phyloP scores from a whole-genome alignment of 2,329 filamentous ascomycete genomes.

The Graphiopsis chlorocephala region DNA sequence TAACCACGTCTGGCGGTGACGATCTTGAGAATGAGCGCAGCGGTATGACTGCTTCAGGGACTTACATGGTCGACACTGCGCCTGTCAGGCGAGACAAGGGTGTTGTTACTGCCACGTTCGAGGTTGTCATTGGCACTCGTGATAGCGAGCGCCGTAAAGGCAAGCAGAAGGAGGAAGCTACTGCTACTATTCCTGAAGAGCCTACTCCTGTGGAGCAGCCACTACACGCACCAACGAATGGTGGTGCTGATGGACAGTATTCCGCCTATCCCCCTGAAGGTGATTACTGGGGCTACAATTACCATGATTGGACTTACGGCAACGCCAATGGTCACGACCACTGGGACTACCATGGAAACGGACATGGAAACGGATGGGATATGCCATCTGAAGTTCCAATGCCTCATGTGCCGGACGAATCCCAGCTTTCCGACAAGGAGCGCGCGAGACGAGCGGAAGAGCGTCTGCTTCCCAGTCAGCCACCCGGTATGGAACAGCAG shows the following conservation, averaged over 20 bases:
- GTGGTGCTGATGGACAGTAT: background rate
- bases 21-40: slow-evolving; percentile 8
- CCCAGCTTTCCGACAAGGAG: slow-evolving; percentile 75
- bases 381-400: slow-evolving; percentile 37
- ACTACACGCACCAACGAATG: background rate
- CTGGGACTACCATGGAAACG: slow-evolving; percentile 19
- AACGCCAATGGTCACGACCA: slow-evolving; percentile 18
- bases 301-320: slow-evolving; percentile 20
- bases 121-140: slow-evolving; percentile 80
- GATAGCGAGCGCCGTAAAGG: slow-evolving; percentile 64
- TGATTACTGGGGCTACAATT: slow-evolving; percentile 22
- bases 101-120: slow-evolving; percentile 82
- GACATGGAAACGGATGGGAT: slow-evolving; percentile 13
- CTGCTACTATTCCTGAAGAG: background rate
- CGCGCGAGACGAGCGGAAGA: slow-evolving; percentile 73
- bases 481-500: slow-evolving; percentile 47
- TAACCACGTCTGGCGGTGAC: slow-evolving; percentile 16
- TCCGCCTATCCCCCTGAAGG: slow-evolving; percentile 19
- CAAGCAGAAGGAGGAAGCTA: slow-evolving; percentile 40
- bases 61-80: slow-evolving; percentile 82
- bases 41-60: slow-evolving; percentile 20
- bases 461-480: slow-evolving; percentile 76
- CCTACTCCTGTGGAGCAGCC: background rate
- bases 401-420: slow-evolving; percentile 59
- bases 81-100: slow-evolving; percentile 83